Evolutionary conservation across 345 rosid genomes (phyloP).

Genomic region (Populus tremula): DNA sequence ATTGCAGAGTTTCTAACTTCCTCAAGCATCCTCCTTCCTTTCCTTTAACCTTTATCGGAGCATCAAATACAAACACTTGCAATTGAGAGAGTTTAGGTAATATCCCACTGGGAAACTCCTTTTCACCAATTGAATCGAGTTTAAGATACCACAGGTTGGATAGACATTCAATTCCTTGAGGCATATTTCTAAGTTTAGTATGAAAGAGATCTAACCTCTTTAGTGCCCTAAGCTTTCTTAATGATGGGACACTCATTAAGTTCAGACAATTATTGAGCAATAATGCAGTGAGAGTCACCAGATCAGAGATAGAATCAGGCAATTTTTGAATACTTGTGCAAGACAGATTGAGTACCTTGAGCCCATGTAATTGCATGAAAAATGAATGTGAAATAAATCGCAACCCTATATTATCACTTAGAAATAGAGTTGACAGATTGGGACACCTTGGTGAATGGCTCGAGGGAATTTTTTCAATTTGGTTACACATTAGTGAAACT

Average conservation of each 20-base stretch:
- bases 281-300: too few relatives aligned
- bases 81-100: background rate
- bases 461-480: background rate
- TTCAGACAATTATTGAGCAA: rapidly evolving
- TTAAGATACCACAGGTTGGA: too few relatives aligned
- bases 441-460: constrained; percentile 5
- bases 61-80: background rate
- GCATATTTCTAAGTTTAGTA: background rate
- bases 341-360: too few relatives aligned
- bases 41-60: background rate
- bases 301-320: too few relatives aligned
- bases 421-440: too few relatives aligned
- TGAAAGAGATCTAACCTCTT: constrained; percentile 9
- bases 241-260: constrained; percentile 16
- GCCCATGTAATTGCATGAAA: too few relatives aligned
- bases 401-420: too few relatives aligned
- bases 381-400: too few relatives aligned
- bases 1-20: background rate
- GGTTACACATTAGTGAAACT: constrained; percentile 7
- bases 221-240: constrained; percentile 7
- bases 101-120: too few relatives aligned
- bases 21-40: constrained; percentile 4
- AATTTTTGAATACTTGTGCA: too few relatives aligned
- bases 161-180: constrained; percentile 17
- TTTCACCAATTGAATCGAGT: too few relatives aligned